phyloP scores from a whole-genome alignment of 1,139 yeast species.

The Suhomyces terraborum region DNA sequence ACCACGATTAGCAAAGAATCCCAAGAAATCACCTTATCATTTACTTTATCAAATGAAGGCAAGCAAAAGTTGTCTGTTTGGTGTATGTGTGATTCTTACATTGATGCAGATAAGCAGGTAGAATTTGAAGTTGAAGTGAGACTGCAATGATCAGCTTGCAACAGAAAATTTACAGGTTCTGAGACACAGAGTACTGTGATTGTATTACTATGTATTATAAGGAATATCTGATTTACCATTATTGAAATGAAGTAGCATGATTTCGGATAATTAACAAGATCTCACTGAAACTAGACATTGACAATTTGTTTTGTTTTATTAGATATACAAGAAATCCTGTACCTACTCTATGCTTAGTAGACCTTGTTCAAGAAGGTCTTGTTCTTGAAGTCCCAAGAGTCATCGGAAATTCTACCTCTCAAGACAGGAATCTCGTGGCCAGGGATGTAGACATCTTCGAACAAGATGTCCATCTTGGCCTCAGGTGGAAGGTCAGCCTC shows the following conservation, averaged over 20 bases:
- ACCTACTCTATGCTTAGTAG: slow-evolving; percentile 30
- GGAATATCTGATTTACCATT: neutral
- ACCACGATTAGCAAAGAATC: slow-evolving; percentile 54
- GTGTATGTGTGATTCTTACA: slow-evolving; percentile 89
- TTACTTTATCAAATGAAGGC: slow-evolving; percentile 64
- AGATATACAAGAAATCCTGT: slow-evolving; percentile 4
- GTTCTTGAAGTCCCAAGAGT: slow-evolving; percentile 82
- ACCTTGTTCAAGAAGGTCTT: slow-evolving; percentile 65
- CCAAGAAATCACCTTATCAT: slow-evolving; percentile 55
- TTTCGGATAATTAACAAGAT: neutral
- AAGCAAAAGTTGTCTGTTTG: slow-evolving; percentile 64
- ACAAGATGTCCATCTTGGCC: slow-evolving; percentile 89
- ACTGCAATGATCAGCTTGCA: no score
- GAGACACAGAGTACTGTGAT: neutral
- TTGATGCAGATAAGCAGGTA: slow-evolving; percentile 88
- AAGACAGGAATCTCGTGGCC: slow-evolving; percentile 90
- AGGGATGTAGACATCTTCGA: slow-evolving; percentile 94
- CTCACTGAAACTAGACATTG: neutral
- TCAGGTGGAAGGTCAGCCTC: slow-evolving; percentile 95
- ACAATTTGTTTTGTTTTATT: slow-evolving; percentile 1
- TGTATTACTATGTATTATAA: slow-evolving; percentile 1
- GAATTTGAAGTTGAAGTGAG: slow-evolving; percentile 49
- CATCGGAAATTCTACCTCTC: slow-evolving; percentile 96
- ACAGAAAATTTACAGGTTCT: neutral
- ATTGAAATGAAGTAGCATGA: slow-evolving; percentile 1